Percentiles rank a stretch among this genome's conserved stretches.
phyloP scores from a whole-genome alignment of 306 rosid genomes.

The Rosa chinensis region DNA sequence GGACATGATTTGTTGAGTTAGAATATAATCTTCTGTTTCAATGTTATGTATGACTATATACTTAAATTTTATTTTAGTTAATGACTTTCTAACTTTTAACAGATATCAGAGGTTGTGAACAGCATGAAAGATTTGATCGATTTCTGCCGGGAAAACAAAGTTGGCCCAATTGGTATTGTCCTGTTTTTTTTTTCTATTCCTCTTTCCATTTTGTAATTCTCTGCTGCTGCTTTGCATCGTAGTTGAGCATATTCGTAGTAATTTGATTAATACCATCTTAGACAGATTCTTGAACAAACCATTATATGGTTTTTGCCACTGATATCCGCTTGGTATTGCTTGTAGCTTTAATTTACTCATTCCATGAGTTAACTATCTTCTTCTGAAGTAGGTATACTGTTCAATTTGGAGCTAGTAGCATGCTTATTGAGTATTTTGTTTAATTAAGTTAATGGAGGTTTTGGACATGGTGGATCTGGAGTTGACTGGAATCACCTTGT shows the following conservation, averaged over 20 bases:
- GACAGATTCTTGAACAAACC: neutral
- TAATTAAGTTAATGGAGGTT: neutral
- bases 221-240: conserved; percentile 6
- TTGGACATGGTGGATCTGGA: neutral
- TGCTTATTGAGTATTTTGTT: neutral
- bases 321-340: neutral
- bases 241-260: neutral
- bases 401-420: neutral
- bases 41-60: neutral
- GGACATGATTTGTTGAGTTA: conserved; percentile 1
- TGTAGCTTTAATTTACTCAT: neutral
- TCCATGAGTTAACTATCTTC: neutral
- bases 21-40: neutral
- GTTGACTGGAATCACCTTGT: neutral
- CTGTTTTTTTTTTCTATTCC: neutral
- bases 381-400: neutral
- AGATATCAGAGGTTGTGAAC: conserved; percentile 95
- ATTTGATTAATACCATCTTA: neutral
- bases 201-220: neutral
- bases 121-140: conserved; percentile 94
- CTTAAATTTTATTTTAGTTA: conserved; percentile 13
- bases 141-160: conserved; percentile 66
- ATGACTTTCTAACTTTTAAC: conserved; percentile 34
- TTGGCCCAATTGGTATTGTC: conserved; percentile 77
- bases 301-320: neutral